These are phyloP conservation scores for Ogataea sp. DNA, from an alignment of 805 yeast genomes.

Conservation along the genomic window DNA sequence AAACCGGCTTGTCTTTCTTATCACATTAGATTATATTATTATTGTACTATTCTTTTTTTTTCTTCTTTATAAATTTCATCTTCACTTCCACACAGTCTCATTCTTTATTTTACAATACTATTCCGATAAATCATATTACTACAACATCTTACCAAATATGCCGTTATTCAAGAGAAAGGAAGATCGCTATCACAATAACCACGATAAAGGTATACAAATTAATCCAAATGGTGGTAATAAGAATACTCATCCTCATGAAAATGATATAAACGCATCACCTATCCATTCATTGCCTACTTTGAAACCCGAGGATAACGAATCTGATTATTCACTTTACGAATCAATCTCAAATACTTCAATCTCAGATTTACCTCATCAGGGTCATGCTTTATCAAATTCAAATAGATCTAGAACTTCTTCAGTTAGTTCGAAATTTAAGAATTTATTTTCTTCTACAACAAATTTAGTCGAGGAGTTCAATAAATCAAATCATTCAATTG, in stretches of 20 bases:
- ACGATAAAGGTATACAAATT: too few relatives aligned
- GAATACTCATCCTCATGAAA: neutral
- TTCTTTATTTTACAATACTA: too few relatives aligned
- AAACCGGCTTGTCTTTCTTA: too few relatives aligned
- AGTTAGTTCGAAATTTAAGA: conserved; percentile 23
- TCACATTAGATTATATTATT: too few relatives aligned
- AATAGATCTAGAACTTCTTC: conserved; percentile 19
- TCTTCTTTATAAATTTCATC: too few relatives aligned
- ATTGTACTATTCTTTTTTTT: too few relatives aligned
- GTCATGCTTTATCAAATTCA: conserved; percentile 3
- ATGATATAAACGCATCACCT: neutral
- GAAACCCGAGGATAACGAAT: conserved; percentile 8
- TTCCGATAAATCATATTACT: too few relatives aligned
- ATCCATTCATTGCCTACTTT: neutral
- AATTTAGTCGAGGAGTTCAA: conserved; percentile 6
- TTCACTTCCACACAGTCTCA: too few relatives aligned
- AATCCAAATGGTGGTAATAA: too few relatives aligned
- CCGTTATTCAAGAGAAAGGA: neutral
- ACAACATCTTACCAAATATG: neutral
- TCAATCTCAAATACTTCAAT: conserved; percentile 14
- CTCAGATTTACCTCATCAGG: conserved; percentile 8
- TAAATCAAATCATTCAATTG: neutral
- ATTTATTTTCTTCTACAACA: conserved; percentile 15
- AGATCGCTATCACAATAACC: neutral
- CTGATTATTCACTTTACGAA: conserved; percentile 17